These are phyloP conservation scores for Sisymbrium irio DNA, from an alignment of 345 rosid genomes.

Conservation along the genomic window DNA sequence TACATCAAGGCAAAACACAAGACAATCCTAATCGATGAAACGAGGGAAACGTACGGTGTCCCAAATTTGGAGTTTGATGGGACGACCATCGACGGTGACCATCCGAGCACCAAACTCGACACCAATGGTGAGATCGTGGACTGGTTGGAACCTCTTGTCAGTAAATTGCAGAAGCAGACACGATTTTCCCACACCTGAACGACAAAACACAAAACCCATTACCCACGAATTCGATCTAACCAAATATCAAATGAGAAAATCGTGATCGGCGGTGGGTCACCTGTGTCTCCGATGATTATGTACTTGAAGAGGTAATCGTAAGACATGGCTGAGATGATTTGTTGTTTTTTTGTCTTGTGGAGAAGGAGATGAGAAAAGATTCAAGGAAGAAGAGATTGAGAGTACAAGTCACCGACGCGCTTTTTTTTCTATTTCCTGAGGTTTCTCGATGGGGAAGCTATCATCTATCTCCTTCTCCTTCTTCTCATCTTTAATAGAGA, in stretches of 20 bases:
- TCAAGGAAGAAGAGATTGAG: conserved; percentile 33
- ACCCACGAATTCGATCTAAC: neutral
- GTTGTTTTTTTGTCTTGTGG: no score
- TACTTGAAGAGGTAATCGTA: conserved; percentile 78
- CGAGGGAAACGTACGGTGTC: conserved; percentile 47
- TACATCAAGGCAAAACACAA: neutral
- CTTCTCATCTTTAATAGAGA: no score
- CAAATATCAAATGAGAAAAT: no score
- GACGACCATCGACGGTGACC: conserved; percentile 61
- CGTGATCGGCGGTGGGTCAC: conserved; percentile 28
- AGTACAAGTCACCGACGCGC: conserved; percentile 33
- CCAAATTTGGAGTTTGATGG: conserved; percentile 71
- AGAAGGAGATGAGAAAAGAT: no score
- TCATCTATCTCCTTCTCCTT: neutral
- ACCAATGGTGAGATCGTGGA: conserved; percentile 74
- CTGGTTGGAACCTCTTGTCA: conserved; percentile 72
- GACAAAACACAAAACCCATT: neutral
- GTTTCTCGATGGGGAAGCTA: conserved; percentile 20
- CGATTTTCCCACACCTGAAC: conserved; percentile 64
- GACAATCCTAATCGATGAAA: conserved; percentile 7
- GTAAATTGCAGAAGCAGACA: conserved; percentile 68
- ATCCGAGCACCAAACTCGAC: conserved; percentile 73
- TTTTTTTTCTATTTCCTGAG: conserved; percentile 15
- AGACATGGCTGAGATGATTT: conserved; percentile 63
- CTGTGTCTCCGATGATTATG: conserved; percentile 76